These are phyloP conservation scores for Pleurotus giganteus DNA, from an alignment of 768 basidiomycete species.

Conservation along the genomic window DNA sequence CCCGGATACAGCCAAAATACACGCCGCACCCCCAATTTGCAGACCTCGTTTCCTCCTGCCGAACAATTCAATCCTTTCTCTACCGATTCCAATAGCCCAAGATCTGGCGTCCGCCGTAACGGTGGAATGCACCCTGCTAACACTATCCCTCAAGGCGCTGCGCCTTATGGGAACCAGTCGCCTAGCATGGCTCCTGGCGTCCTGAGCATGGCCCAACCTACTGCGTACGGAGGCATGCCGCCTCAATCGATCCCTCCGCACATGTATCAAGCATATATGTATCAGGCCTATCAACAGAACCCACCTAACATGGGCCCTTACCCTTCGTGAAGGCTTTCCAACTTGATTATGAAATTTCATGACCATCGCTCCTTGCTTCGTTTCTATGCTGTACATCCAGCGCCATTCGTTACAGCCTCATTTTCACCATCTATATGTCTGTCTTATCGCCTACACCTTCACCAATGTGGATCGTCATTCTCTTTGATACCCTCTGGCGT, in stretches of 20 bases:
- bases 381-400: slow-evolving; percentile 28
- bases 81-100: slow-evolving; percentile 44
- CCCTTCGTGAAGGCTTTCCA: slow-evolving; percentile 47
- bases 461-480: slow-evolving; percentile 28
- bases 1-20: slow-evolving; percentile 47
- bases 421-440: slow-evolving; percentile 26
- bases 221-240: slow-evolving; percentile 58
- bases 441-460: slow-evolving; percentile 35
- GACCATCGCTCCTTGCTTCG: slow-evolving; percentile 38
- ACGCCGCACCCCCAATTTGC: slow-evolving; percentile 34
- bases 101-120: slow-evolving; percentile 48
- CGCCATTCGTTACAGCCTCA: slow-evolving; percentile 28
- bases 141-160: slow-evolving; percentile 33
- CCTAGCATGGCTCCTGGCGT: slow-evolving; percentile 59
- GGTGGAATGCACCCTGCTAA: slow-evolving; percentile 45
- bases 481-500: slow-evolving; percentile 30
- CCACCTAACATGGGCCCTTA: slow-evolving; percentile 78
- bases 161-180: slow-evolving; percentile 56
- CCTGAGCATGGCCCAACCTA: slow-evolving; percentile 65
- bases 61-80: slow-evolving; percentile 54
- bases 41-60: slow-evolving; percentile 36
- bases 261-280: slow-evolving; percentile 81
- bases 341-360: slow-evolving; percentile 36
- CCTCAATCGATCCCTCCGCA: slow-evolving; percentile 63
- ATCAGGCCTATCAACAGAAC: slow-evolving; percentile 78